Conservation (phyloP, 2,329 filamentous ascomycete species). For the Alternaria arborescens region DNA sequence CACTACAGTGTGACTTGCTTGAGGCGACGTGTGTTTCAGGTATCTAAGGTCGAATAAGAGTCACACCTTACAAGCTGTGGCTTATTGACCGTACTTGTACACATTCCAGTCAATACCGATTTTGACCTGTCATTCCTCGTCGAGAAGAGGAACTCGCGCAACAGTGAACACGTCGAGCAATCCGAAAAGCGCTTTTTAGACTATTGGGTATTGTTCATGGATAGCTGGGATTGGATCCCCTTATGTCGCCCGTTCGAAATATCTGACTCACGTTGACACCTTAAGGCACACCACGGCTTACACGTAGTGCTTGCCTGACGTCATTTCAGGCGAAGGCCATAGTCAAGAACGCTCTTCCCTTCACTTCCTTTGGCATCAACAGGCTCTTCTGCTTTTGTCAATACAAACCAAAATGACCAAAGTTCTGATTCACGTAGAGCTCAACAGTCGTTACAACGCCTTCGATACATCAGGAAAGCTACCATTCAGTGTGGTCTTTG, state of each 20-base stretch:
- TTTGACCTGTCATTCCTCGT: no score
- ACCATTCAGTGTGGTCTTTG: constrained; percentile 4
- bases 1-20: no score
- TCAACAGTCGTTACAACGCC: constrained; percentile 2
- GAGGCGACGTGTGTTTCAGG: no score
- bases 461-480: neutral
- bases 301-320: neutral
- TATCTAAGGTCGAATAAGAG: no score
- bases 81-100: no score
- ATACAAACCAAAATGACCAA: neutral
- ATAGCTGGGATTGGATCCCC: neutral
- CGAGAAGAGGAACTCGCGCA: no score
- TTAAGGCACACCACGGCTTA: neutral
- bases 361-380: neutral
- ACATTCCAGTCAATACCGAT: no score
- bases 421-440: neutral
- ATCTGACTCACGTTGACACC: neutral
- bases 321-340: neutral
- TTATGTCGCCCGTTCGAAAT: neutral
- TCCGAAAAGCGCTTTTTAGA: no score
- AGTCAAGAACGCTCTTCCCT: neutral
- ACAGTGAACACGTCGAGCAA: no score
- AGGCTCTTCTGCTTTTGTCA: neutral
- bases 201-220: no score
- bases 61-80: no score